phyloP scores from a whole-genome alignment of 1,284 basidiomycete genomes.

The Ceraceosorus guamensis region DNA sequence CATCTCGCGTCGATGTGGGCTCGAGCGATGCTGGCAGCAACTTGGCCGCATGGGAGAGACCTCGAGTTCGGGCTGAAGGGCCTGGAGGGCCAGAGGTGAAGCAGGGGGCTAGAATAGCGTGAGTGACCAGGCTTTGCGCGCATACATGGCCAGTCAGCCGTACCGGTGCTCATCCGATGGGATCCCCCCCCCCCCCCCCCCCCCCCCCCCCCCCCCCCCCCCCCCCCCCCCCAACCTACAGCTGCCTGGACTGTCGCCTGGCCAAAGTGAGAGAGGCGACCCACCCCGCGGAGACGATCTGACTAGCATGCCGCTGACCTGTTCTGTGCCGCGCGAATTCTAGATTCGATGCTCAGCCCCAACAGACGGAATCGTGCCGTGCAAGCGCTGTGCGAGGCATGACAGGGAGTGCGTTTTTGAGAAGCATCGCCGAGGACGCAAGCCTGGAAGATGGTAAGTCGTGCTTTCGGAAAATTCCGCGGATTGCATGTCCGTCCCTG shows the following conservation, averaged over 20 bases:
- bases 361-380: conserved; percentile 34
- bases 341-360: conserved; percentile 30
- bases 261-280: conserved; percentile 21
- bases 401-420: conserved; percentile 35
- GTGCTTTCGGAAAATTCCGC: neutral
- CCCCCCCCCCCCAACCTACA: neutral
- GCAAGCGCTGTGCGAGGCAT: conserved; percentile 32
- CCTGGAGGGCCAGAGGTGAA: conserved; percentile 36
- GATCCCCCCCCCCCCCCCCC: neutral
- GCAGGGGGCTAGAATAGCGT: conserved; percentile 30
- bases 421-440: conserved; percentile 34
- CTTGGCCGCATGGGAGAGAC: conserved; percentile 18
- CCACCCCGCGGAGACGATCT: neutral
- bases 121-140: neutral
- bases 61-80: conserved; percentile 32
- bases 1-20: no score
- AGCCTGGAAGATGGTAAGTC: conserved; percentile 20
- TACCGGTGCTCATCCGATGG: neutral
- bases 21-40: conserved; percentile 56
- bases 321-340: neutral
- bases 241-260: conserved; percentile 31
- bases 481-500: neutral
- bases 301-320: neutral
- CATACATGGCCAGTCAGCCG: no score
- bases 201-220: neutral